A percentile compares a stretch with the other conserved stretches of the same genome.
These are phyloP conservation scores for Sonneratia caseolaris DNA, from an alignment of 345 rosid species.

Conservation along the genomic window DNA sequence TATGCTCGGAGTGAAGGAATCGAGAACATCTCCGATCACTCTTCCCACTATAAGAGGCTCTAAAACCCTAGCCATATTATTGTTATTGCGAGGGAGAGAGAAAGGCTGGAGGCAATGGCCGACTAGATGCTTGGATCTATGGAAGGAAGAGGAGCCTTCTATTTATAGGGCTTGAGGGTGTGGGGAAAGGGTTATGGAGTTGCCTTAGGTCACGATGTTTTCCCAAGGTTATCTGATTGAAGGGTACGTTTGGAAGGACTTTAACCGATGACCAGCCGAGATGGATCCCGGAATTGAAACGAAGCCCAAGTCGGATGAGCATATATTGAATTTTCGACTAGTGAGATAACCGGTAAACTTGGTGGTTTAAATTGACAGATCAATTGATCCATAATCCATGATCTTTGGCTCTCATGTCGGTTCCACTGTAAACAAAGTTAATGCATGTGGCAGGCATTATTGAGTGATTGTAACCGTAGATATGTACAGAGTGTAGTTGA, in stretches of 20 bases:
- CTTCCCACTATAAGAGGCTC: constrained; percentile 45
- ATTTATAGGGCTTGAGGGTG: background rate
- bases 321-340: background rate
- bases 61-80: constrained; percentile 13
- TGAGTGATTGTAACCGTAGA: background rate
- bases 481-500: too few species aligned
- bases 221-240: background rate
- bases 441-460: too few species aligned
- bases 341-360: too few species aligned
- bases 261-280: background rate
- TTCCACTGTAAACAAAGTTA: too few species aligned
- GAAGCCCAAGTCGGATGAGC: background rate
- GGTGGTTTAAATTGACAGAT: too few species aligned
- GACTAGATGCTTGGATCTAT: too few species aligned
- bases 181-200: background rate
- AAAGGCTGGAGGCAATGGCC: background rate
- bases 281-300: background rate
- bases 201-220: background rate
- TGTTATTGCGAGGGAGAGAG: constrained; percentile 5
- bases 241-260: background rate
- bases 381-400: too few species aligned
- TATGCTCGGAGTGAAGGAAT: constrained; percentile 31
- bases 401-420: too few species aligned
- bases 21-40: constrained; percentile 49
- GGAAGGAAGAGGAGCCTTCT: background rate